Evolutionary conservation across 2,329 filamentous ascomycete species (phyloP).

Genomic region (Fusarium tupiense): DNA sequence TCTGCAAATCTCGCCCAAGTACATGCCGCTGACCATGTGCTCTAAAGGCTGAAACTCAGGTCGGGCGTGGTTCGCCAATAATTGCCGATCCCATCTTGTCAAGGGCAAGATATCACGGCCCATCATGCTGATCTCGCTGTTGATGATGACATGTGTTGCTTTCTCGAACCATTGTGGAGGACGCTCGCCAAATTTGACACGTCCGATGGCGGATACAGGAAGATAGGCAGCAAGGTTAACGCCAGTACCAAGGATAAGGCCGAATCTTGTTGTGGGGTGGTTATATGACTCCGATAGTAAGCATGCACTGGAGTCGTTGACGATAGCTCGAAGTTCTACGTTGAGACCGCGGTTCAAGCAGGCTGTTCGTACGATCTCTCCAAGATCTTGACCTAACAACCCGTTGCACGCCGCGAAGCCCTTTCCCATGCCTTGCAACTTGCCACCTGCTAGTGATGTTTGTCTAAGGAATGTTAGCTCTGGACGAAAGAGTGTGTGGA

Average conservation of each 20-base stretch:
- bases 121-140: conserved; percentile 75
- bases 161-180: conserved; percentile 65
- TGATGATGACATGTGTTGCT: conserved; percentile 71
- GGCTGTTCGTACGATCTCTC: conserved; percentile 64
- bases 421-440: conserved; percentile 72
- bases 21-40: conserved; percentile 71
- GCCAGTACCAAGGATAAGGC: conserved; percentile 73
- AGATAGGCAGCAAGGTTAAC: conserved; percentile 73
- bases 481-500: not conserved
- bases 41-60: conserved; percentile 72
- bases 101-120: conserved; percentile 66
- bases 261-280: conserved; percentile 67
- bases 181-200: conserved; percentile 65
- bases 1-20: conserved; percentile 72
- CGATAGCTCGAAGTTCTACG: conserved; percentile 67
- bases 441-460: conserved; percentile 69
- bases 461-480: conserved; percentile 58
- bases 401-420: conserved; percentile 69
- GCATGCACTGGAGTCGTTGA: conserved; percentile 75
- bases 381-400: conserved; percentile 68
- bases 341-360: conserved; percentile 62
- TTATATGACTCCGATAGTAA: conserved; percentile 71
- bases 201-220: conserved; percentile 65
- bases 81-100: conserved; percentile 67
- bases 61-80: conserved; percentile 62